Percentiles rank a stretch among this genome's conserved stretches.
Conservation (phyloP, 2,329 filamentous ascomycete genomes). For the Elsinoe fawcettii region DNA sequence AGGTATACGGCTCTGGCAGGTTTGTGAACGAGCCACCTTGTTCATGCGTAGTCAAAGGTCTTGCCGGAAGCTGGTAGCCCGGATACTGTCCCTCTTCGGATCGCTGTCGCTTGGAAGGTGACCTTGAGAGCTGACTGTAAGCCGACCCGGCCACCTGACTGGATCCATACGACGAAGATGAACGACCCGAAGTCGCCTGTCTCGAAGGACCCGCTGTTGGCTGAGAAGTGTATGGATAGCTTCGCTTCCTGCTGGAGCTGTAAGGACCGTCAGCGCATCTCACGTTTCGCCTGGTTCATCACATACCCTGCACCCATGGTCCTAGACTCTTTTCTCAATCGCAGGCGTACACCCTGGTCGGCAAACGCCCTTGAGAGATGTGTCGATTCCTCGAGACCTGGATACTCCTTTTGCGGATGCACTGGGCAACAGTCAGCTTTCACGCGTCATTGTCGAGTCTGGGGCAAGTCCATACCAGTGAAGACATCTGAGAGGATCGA, state of each 20-base stretch:
- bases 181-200: constrained; percentile 9
- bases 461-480: constrained; percentile 46
- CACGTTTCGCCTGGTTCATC: too few relatives aligned
- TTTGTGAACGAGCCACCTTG: not conserved
- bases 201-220: constrained; percentile 8
- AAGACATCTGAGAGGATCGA: constrained; percentile 59
- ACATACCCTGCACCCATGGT: constrained; percentile 23
- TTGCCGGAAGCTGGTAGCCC: constrained; percentile 11
- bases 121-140: constrained; percentile 12
- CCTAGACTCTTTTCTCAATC: constrained; percentile 74
- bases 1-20: constrained; percentile 10
- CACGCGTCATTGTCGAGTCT: not conserved
- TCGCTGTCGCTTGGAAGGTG: constrained; percentile 14
- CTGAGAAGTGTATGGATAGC: constrained; percentile 13
- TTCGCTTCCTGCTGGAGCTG: constrained; percentile 15
- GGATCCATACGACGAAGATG: constrained; percentile 3
- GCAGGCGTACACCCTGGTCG: constrained; percentile 76
- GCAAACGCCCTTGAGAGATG: constrained; percentile 73
- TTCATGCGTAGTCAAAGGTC: constrained; percentile 7
- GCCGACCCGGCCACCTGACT: constrained; percentile 9
- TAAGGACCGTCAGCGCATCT: not conserved
- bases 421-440: constrained; percentile 26
- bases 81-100: constrained; percentile 14
- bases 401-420: constrained; percentile 58
- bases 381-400: constrained; percentile 74